Percentiles rank a stretch among this genome's conserved stretches.
phyloP scores from a whole-genome alignment of 2,329 filamentous ascomycete species.

The Achaetomium macrosporum region DNA sequence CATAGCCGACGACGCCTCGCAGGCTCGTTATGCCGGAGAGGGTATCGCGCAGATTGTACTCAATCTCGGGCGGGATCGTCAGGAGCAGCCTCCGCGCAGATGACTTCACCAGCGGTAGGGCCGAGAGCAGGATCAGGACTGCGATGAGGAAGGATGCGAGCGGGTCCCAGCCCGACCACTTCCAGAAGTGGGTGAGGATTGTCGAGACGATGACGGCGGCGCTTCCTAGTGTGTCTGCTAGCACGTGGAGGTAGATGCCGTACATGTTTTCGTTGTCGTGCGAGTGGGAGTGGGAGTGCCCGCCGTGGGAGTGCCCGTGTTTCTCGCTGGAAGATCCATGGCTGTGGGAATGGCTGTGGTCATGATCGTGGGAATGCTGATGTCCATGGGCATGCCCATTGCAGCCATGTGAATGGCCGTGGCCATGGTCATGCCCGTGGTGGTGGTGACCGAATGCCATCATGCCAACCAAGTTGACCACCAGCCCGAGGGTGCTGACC shows the following conservation, averaged over 20 bases:
- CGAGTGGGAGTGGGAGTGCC: constrained; percentile 36
- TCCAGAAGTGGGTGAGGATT: constrained; percentile 75
- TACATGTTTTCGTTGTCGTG: constrained; percentile 97
- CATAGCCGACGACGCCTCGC: constrained; percentile 78
- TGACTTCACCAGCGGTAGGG: constrained; percentile 78
- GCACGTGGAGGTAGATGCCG: constrained; percentile 91
- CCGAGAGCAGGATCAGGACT: constrained; percentile 85
- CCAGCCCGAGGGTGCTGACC: constrained; percentile 77
- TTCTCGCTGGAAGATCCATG: constrained; percentile 22
- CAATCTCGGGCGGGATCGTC: constrained; percentile 74
- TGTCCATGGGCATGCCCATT: constrained; percentile 29
- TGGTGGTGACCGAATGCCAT: constrained; percentile 71
- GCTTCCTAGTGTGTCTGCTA: constrained; percentile 91
- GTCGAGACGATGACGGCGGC: constrained; percentile 93
- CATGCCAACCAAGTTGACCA: constrained; percentile 90
- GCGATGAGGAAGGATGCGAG: constrained; percentile 92
- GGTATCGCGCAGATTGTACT: constrained; percentile 82
- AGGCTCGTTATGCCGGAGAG: constrained; percentile 77
- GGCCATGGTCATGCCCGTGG: constrained; percentile 47
- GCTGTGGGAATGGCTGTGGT: constrained; percentile 13
- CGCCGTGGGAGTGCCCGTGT: constrained; percentile 19
- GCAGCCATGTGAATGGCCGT: constrained; percentile 24
- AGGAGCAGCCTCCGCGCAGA: constrained; percentile 79
- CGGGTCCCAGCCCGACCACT: constrained; percentile 93
- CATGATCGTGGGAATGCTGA: constrained; percentile 32